Evolutionary conservation across 2,329 filamentous ascomycete species (phyloP).

Genomic region (Amauroascus niger): DNA sequence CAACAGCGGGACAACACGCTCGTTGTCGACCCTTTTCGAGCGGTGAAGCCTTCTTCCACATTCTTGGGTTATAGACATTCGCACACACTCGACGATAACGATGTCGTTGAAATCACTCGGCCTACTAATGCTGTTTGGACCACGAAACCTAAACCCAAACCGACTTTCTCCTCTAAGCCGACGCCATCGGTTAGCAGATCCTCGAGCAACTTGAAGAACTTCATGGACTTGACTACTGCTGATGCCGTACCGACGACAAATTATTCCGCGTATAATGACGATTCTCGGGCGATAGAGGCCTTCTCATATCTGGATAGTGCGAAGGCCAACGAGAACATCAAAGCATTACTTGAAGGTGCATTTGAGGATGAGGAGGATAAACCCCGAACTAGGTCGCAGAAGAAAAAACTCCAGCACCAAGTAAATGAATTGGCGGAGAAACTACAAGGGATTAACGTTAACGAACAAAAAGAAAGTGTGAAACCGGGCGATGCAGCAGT

Average conservation of each 20-base stretch:
- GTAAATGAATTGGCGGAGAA: slow-evolving; percentile 38
- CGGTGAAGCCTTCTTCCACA: slow-evolving; percentile 28
- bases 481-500: slow-evolving; percentile 27
- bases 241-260: slow-evolving; percentile 43
- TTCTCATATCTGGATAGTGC: slow-evolving; percentile 42
- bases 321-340: slow-evolving; percentile 45
- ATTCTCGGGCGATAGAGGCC: slow-evolving; percentile 47
- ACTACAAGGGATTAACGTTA: slow-evolving; percentile 35
- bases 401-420: slow-evolving; percentile 33
- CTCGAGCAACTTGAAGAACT: slow-evolving; percentile 37
- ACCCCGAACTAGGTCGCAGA: slow-evolving; percentile 30
- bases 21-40: slow-evolving; percentile 34
- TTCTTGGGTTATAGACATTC: slow-evolving; percentile 26
- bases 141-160: slow-evolving; percentile 43
- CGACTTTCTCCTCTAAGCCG: slow-evolving; percentile 45
- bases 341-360: slow-evolving; percentile 42
- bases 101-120: slow-evolving; percentile 38
- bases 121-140: slow-evolving; percentile 42
- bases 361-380: slow-evolving; percentile 44
- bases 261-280: slow-evolving; percentile 38
- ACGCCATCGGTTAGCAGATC: slow-evolving; percentile 33
- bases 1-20: slow-evolving; percentile 18
- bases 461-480: slow-evolving; percentile 36
- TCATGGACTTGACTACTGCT: slow-evolving; percentile 42
- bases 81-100: slow-evolving; percentile 22